A percentile compares a stretch with the other conserved stretches of the same genome.
Evolutionary conservation across 768 basidiomycete species (phyloP).

Genomic region (Psilocybe tampanensis): DNA sequence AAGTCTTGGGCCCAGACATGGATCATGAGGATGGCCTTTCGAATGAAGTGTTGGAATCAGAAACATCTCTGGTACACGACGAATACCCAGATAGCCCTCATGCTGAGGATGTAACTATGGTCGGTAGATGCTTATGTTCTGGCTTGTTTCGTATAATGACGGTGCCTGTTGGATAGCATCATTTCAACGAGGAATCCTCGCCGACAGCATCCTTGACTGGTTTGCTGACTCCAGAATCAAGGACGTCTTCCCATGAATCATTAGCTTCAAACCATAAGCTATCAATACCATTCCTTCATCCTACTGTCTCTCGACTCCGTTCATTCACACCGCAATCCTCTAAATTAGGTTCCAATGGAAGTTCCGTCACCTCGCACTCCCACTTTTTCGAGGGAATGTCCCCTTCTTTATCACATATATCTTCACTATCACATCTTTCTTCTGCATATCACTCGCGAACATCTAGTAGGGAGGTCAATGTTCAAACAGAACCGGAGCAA

Average conservation of each 20-base stretch:
- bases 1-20: slow-evolving; percentile 68
- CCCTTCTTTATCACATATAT: slow-evolving; percentile 65
- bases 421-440: slow-evolving; percentile 69
- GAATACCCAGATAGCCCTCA: slow-evolving; percentile 25
- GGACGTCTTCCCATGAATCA: slow-evolving; percentile 37
- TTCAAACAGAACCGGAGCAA: slow-evolving; percentile 17
- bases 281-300: slow-evolving; percentile 66
- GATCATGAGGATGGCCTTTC: slow-evolving; percentile 41
- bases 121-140: slow-evolving; percentile 19
- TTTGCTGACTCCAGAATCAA: slow-evolving; percentile 39
- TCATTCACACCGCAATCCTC: slow-evolving; percentile 60
- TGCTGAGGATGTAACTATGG: slow-evolving; percentile 29
- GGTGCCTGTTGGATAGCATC: slow-evolving; percentile 21
- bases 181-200: slow-evolving; percentile 37
- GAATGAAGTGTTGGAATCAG: slow-evolving; percentile 43
- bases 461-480: slow-evolving; percentile 23
- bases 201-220: slow-evolving; percentile 41
- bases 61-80: slow-evolving; percentile 45
- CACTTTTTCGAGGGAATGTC: slow-evolving; percentile 46
- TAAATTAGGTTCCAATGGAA: slow-evolving; percentile 41
- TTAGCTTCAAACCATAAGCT: slow-evolving; percentile 37
- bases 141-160: too few relatives aligned
- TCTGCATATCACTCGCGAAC: slow-evolving; percentile 47
- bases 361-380: slow-evolving; percentile 44
- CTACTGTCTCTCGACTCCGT: slow-evolving; percentile 78